These are phyloP conservation scores for Arxiozyma telluris DNA, from an alignment of 1,139 yeast species.

Conservation along the genomic window DNA sequence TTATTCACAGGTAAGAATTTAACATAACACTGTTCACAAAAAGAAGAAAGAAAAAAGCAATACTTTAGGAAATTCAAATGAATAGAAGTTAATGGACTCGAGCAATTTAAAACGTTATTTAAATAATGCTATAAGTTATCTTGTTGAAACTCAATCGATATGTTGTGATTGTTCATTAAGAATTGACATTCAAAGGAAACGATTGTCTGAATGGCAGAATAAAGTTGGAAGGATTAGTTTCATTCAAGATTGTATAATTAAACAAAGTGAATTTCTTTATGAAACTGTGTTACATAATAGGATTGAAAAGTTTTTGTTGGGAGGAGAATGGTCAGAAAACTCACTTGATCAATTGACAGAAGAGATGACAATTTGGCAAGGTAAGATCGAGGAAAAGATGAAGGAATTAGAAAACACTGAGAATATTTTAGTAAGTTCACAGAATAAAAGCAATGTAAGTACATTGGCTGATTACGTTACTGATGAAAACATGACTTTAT, in stretches of 20 bases:
- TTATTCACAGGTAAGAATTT: neutral
- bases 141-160: constrained; percentile 31
- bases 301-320: constrained; percentile 26
- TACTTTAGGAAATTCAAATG: neutral
- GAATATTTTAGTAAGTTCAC: constrained; percentile 9
- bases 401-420: constrained; percentile 24
- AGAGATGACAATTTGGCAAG: constrained; percentile 26
- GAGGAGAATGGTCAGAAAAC: constrained; percentile 19
- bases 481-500: constrained; percentile 32
- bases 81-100: neutral
- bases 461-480: constrained; percentile 39
- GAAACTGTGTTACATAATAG: constrained; percentile 26
- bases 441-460: constrained; percentile 14
- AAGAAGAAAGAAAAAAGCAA: neutral
- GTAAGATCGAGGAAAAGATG: constrained; percentile 30
- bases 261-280: constrained; percentile 31
- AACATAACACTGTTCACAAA: neutral
- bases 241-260: constrained; percentile 29
- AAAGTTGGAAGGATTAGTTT: constrained; percentile 27
- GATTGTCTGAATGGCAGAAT: constrained; percentile 20
- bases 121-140: constrained; percentile 30
- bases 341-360: constrained; percentile 21
- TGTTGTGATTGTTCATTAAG: constrained; percentile 32
- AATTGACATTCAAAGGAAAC: constrained; percentile 20
- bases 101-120: constrained; percentile 18